Evolutionary conservation across 768 basidiomycete genomes (phyloP), one percentile per base, ranked within the genome.

Genomic region (Dacryopinax spathularia): DNA sequence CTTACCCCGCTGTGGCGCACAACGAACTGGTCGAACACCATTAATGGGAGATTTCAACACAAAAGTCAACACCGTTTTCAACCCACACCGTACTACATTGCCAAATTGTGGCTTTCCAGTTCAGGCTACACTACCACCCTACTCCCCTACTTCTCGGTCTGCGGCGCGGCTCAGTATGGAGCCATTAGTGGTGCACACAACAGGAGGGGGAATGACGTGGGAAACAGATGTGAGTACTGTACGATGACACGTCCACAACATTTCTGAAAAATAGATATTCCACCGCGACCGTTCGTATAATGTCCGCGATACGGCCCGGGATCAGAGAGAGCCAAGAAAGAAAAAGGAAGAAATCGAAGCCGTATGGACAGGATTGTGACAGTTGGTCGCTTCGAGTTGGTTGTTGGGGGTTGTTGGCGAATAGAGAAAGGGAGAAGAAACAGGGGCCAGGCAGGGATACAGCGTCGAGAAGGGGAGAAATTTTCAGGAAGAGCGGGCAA

Each of bases 221-320:
- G n/a, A n/a, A n/a, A n/a, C n/a, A 56, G 13, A 27, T 13, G 48
- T 56, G 31, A 56, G 48, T 56, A 56, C 48, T 56, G 18, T 56
- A 56, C 48, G 48, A 27, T 29, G 31, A 56, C 48, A 56, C 10
- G 15, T 6, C n/a, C 48, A 6, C 3, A 56, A 56, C 43, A 22
- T 13, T 15, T 5, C 48, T 56, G 25, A 56, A 27, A 20, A n/a
- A n/a, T n/a, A 15, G 25, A 56, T 15, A 56, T 56, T 56, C 31
- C 48, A 20, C 48, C 48, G 25, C 48, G 48, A 56, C 48, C 48
- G 48, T 56, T 56, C 48, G 48, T 56, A 56, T 56, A 56, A 56
- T 56, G 48, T 56, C 48, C 48, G 48, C 48, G 48, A 56, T 56
- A 56, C 48, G 48, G 48, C 22, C 48, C 48, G 48, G 48, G 48